These are phyloP conservation scores for Citrus sinensis DNA, from an alignment of 345 rosid genomes.

Conservation along the genomic window DVS_A1.0 CM039163.1:44819001-44819500, in stretches of 20 bases:
- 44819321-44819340: too few species aligned
- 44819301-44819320: too few species aligned
- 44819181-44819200: background rate
- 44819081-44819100: background rate
- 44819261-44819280: slow-evolving; percentile 22
- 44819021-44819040: background rate
- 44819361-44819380: too few species aligned
- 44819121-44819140: background rate
- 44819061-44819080: too few species aligned
- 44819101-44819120: background rate
- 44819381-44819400: too few species aligned
- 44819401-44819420: too few species aligned
- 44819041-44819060: background rate
- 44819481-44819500: too few species aligned
- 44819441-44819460: too few species aligned
- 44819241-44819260: background rate
- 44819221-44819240: background rate
- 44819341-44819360: too few species aligned
- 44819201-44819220: background rate
- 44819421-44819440: too few species aligned
- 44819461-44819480: too few species aligned
- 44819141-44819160: background rate
- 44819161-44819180: background rate
- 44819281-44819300: background rate
- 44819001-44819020: background rate